These are phyloP conservation scores for Colletotrichum graminicola DNA, from an alignment of 2,329 filamentous ascomycete species.

Conservation along the genomic window DNA sequence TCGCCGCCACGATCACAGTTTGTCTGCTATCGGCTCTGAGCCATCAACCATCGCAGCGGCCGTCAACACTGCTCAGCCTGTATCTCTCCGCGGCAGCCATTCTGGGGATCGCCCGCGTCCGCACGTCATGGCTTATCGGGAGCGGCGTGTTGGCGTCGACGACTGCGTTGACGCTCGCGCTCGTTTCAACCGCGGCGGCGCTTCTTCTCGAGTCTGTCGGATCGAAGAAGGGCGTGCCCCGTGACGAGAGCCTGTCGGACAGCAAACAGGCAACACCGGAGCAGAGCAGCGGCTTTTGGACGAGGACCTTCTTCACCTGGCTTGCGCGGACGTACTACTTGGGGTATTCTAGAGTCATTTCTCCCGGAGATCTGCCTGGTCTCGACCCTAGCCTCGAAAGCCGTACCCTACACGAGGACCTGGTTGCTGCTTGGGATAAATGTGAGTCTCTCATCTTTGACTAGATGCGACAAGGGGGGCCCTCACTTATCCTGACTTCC, in stretches of 20 bases:
- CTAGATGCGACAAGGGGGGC: too few relatives aligned
- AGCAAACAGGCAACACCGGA: neutral
- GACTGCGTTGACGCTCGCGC: neutral
- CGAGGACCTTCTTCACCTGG: conserved; percentile 35
- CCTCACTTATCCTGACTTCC: neutral
- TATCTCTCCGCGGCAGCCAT: conserved; percentile 43
- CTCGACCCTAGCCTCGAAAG: conserved; percentile 22
- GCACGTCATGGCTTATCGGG: conserved; percentile 2
- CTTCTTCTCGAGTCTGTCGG: conserved; percentile 11
- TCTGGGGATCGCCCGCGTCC: conserved; percentile 41
- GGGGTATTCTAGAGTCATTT: conserved; percentile 27
- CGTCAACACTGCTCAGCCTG: conserved; percentile 46
- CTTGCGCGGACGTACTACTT: conserved; percentile 10
- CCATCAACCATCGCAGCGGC: conserved; percentile 44
- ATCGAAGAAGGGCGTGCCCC: neutral
- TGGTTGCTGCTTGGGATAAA: conserved; percentile 37
- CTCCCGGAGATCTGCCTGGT: conserved; percentile 12
- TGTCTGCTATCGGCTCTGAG: conserved; percentile 42
- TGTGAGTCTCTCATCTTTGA: conserved; percentile 31
- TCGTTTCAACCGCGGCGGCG: neutral
- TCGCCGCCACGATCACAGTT: conserved; percentile 38
- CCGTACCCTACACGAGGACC: neutral
- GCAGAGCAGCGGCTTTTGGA: conserved; percentile 34
- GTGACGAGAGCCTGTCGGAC: neutral
- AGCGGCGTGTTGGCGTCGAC: neutral